Conservation (phyloP, 2,329 filamentous ascomycete genomes). For the Neofusicoccum umdonicola region DNA sequence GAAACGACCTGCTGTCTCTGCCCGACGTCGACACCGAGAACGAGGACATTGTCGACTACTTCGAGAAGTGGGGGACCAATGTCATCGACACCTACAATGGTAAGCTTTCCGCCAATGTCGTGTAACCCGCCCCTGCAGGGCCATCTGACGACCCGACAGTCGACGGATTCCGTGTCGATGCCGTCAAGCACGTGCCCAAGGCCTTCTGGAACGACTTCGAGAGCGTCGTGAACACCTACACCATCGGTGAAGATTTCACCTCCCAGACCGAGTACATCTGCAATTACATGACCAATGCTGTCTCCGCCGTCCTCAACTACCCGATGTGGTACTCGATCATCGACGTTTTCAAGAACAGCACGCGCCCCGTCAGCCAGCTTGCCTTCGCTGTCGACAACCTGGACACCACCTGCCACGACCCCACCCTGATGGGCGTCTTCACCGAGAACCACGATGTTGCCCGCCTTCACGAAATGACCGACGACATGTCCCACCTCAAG, state of each 20-base stretch:
- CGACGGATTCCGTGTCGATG: slow-evolving; percentile 61
- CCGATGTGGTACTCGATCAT: slow-evolving; percentile 47
- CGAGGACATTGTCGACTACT: background rate
- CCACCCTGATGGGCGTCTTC: slow-evolving; percentile 37
- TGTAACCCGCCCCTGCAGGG: slow-evolving; percentile 29
- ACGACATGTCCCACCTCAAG: slow-evolving; percentile 35
- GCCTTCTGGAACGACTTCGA: slow-evolving; percentile 58
- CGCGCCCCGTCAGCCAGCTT: slow-evolving; percentile 28
- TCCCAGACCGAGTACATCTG: slow-evolving; percentile 53
- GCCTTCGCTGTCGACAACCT: slow-evolving; percentile 37
- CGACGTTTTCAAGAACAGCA: slow-evolving; percentile 34
- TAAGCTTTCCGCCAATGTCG: background rate
- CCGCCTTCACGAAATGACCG: slow-evolving; percentile 37
- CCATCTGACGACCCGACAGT: slow-evolving; percentile 20
- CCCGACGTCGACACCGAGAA: slow-evolving; percentile 23
- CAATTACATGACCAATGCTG: slow-evolving; percentile 50
- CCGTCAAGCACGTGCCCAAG: slow-evolving; percentile 60
- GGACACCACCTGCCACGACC: slow-evolving; percentile 31
- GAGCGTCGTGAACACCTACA: slow-evolving; percentile 56
- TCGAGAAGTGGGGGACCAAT: background rate
- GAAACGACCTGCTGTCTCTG: slow-evolving; percentile 23
- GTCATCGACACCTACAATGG: slow-evolving; percentile 16
- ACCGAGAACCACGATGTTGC: slow-evolving; percentile 41
- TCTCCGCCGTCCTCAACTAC: slow-evolving; percentile 63
- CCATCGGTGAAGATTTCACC: slow-evolving; percentile 60